A percentile compares a stretch with the other conserved stretches of the same genome.
phyloP scores from a whole-genome alignment of 148 eudicot species.

The Gaultheria prostrata region DNA sequence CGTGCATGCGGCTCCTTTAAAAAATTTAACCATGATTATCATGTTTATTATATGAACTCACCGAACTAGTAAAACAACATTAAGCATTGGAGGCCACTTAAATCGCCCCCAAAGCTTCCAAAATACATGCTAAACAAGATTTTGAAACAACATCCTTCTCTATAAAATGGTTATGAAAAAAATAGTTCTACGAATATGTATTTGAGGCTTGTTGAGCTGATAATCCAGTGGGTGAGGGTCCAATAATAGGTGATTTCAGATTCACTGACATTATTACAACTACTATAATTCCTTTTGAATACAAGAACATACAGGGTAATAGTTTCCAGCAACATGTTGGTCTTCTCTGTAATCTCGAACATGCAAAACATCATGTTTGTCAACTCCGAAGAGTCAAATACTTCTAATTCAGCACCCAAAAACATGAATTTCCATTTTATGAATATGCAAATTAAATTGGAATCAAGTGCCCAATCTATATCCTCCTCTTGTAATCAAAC shows the following conservation, averaged over 20 bases:
- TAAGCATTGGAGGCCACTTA: neutral
- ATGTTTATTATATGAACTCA: too few species aligned
- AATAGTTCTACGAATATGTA: neutral
- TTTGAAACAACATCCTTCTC: neutral
- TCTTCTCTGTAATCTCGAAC: slow-evolving; percentile 62
- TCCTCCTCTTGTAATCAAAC: neutral
- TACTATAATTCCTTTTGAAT: neutral
- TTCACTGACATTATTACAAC: neutral
- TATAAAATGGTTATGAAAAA: neutral
- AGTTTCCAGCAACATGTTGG: slow-evolving; percentile 76
- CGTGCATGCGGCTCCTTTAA: too few species aligned
- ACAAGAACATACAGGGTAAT: slow-evolving; percentile 60
- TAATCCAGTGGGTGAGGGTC: neutral
- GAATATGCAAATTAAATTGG: neutral
- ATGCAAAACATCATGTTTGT: slow-evolving; percentile 32
- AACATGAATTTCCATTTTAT: neutral
- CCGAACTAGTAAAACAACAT: too few species aligned
- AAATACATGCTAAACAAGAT: neutral
- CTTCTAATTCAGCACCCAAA: too few species aligned
- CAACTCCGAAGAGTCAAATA: neutral
- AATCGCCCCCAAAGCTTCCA: neutral
- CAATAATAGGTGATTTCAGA: neutral
- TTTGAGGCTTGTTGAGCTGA: neutral
- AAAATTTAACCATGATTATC: too few species aligned
- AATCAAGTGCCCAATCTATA: neutral